Evolutionary conservation across 768 basidiomycete species (phyloP).

Genomic region (Xerocomus potaroensis): DNA sequence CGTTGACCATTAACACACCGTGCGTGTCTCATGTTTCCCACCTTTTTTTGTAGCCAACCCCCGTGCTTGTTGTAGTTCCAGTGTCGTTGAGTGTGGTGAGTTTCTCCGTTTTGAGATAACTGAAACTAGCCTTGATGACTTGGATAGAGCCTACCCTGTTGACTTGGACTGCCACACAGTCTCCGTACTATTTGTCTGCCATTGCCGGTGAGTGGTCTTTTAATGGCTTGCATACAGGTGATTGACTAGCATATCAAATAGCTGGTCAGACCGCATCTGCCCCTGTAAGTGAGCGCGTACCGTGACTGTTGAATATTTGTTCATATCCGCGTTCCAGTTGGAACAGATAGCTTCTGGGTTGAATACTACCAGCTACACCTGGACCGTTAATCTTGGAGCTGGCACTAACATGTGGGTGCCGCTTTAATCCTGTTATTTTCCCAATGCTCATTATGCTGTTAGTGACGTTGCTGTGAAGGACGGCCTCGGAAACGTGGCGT

Average conservation of each 20-base stretch:
- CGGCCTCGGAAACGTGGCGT: conserved; percentile 48
- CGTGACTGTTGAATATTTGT: neutral
- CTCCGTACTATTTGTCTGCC: conserved; percentile 58
- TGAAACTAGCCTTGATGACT: neutral
- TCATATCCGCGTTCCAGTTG: conserved; percentile 36
- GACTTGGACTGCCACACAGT: conserved; percentile 45
- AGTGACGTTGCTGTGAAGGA: conserved; percentile 62
- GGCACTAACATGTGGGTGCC: conserved; percentile 43
- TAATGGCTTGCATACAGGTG: too few species aligned
- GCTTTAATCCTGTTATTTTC: neutral
- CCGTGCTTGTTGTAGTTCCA: conserved; percentile 27
- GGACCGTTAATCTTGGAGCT: conserved; percentile 46
- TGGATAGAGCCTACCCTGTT: conserved; percentile 55
- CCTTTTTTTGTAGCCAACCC: conserved; percentile 1
- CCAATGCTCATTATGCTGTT: neutral
- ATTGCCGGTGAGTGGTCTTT: conserved; percentile 48
- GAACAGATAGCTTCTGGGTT: conserved; percentile 50
- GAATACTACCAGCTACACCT: conserved; percentile 43
- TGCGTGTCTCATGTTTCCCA: conserved; percentile 33
- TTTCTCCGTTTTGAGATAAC: neutral
- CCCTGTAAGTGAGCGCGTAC: conserved; percentile 38
- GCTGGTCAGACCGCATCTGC: conserved; percentile 50
- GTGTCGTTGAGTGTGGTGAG: conserved; percentile 50
- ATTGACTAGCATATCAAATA: conserved; percentile 21
- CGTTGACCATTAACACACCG: conserved; percentile 66